Conservation (phyloP, 73 alveolate genomes). For the Diophrys appendiculata region DNA sequence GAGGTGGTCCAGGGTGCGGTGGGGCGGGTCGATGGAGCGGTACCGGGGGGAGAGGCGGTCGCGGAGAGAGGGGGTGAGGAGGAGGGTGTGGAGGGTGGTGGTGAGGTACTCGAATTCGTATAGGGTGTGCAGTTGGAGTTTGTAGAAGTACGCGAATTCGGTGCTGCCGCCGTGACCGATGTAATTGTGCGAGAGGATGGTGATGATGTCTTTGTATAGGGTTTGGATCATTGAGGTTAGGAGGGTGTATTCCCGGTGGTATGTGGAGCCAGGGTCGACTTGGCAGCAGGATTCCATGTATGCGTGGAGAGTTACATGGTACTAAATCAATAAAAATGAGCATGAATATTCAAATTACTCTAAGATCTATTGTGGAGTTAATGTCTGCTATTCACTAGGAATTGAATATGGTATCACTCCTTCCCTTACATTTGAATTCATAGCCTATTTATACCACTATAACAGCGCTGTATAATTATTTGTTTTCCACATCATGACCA, state of each 20-base stretch:
- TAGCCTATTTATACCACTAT: too few relatives aligned
- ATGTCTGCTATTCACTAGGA: too few relatives aligned
- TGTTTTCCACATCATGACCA: too few relatives aligned
- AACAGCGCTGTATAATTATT: too few relatives aligned
- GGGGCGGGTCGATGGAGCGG: background rate
- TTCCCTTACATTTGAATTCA: too few relatives aligned
- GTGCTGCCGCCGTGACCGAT: too few relatives aligned
- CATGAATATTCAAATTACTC: too few relatives aligned
- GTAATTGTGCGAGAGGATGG: too few relatives aligned
- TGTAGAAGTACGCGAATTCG: constrained; percentile 37
- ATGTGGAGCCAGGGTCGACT: background rate
- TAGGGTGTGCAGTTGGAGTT: constrained; percentile 40
- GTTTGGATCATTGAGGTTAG: constrained; percentile 5
- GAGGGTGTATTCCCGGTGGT: background rate
- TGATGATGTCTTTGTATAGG: constrained; percentile 7
- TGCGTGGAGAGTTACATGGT: background rate
- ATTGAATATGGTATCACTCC: too few relatives aligned
- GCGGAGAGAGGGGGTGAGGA: background rate
- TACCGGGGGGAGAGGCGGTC: background rate
- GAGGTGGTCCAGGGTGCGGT: background rate
- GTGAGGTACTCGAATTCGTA: constrained; percentile 50
- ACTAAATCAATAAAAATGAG: too few relatives aligned
- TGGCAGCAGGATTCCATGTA: background rate
- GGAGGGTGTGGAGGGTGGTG: background rate
- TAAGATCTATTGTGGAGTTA: too few relatives aligned